A percentile compares a stretch with the other conserved stretches of the same genome.
phyloP scores from a whole-genome alignment of 495 filamentous ascomycete genomes.

The Xanthoparmelia taractica region DNA sequence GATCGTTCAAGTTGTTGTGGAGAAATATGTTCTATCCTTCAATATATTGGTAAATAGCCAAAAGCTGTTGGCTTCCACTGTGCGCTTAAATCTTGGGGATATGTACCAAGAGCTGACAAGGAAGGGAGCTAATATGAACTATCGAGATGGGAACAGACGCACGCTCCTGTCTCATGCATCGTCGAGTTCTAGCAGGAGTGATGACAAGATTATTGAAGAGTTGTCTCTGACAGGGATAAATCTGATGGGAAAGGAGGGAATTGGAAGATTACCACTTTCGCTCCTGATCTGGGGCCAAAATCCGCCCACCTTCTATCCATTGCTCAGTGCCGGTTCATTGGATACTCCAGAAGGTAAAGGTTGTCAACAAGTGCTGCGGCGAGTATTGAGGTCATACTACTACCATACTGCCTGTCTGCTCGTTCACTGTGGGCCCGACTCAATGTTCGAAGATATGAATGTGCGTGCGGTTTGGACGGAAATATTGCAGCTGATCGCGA shows the following conservation, averaged over 20 bases:
- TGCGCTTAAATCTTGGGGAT: neutral
- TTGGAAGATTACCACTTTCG: no score
- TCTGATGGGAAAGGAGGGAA: neutral
- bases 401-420: neutral
- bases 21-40: neutral
- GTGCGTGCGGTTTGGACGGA: neutral
- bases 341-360: neutral
- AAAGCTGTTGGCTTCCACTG: no score
- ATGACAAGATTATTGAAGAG: neutral
- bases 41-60: neutral
- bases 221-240: neutral
- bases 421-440: neutral
- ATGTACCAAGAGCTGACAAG: neutral
- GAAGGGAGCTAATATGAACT: neutral
- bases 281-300: no score
- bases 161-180: neutral
- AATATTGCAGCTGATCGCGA: neutral
- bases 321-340: no score
- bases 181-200: neutral
- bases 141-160: neutral
- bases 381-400: neutral
- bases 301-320: no score
- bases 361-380: neutral
- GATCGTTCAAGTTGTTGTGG: neutral
- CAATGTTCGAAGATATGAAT: neutral